Base-by-base conservation (phyloP, 352 stramenopile species). In the Phytophthora tubulina region DNA sequence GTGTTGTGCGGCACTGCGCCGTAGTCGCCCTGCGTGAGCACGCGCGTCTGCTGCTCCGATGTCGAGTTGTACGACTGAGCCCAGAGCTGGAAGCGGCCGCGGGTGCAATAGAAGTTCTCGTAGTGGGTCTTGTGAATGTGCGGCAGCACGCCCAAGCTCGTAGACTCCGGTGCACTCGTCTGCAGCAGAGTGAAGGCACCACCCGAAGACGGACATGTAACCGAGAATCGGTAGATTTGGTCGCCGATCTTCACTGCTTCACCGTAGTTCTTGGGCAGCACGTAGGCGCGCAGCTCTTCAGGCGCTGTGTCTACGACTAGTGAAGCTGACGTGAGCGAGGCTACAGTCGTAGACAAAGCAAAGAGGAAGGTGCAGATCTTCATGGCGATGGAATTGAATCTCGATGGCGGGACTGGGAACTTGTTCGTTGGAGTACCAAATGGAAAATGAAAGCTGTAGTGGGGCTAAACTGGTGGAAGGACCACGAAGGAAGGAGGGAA, bases 91-190 rank as follows among this genome's bases (percentile, higher is more conserved):
- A 85, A 75, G 39, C 80, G 80, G 4, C 80, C 80, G 46, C 78
- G 78, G 11, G 75, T 82, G 70, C 78, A 84, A 73, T 88, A 88
- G 51, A 88, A 88, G 63, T 86, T 88, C 63, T 88, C 80, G 70
- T 88, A 80, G 59, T 88, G 80, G 17, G 73, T 68, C 73, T 86
- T 84, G 78, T 88, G 80, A 60, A 86, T 81, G 49, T 88, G 78
- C 30, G 80, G 80, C 5, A 84, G 76, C 55, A 88, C 80, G 14
- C 80, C 80, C 27, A 88, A 67, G 14, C 75, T 76, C 15, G 76
- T 72, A 39, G 80, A 85, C 41, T 82, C 78, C 4, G 78, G 78
- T n/a, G 80, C 75, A 48, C 73, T 86, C 27, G 79, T 85, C 57
- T 85, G 78, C 65, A 85, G 41, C 42, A 85, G 51, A 48, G 72